Evolutionary conservation across 345 rosid species (phyloP).

Genomic region (Pugionium dolabratum): DNA sequence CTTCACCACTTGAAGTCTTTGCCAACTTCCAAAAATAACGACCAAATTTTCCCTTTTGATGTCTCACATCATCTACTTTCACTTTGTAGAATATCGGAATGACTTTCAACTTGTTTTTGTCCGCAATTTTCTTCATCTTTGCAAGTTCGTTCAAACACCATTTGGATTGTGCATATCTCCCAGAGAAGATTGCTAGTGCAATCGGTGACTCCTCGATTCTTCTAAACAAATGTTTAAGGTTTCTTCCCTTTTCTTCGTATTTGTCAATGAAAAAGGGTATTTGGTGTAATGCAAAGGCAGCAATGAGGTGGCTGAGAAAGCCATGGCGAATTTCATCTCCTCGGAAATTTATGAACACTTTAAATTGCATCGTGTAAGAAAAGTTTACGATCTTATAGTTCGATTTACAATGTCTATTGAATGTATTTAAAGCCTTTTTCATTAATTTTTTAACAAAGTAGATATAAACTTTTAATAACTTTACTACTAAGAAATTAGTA

Average conservation of each 20-base stretch:
- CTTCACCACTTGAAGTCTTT: conserved; percentile 6
- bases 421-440: too few species aligned
- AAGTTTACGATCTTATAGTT: too few species aligned
- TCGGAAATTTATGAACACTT: conserved; percentile 17
- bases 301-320: conserved; percentile 18
- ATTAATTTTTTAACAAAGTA: too few species aligned
- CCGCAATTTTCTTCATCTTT: neutral
- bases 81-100: conserved; percentile 17
- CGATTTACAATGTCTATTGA: too few species aligned
- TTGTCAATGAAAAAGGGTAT: conserved; percentile 5
- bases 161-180: neutral
- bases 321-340: conserved; percentile 15
- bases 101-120: neutral
- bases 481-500: too few species aligned
- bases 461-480: too few species aligned
- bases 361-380: neutral
- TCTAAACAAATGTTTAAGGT: conserved; percentile 1
- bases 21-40: conserved; percentile 12
- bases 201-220: conserved; percentile 13
- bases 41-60: conserved; percentile 11
- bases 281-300: neutral
- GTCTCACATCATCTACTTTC: conserved; percentile 9
- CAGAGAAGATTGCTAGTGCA: conserved; percentile 7
- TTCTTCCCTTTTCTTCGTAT: conserved; percentile 15
- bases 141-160: conserved; percentile 16